Conservation (phyloP, 805 yeast species). For the Spathaspora passalidarum region DNA sequence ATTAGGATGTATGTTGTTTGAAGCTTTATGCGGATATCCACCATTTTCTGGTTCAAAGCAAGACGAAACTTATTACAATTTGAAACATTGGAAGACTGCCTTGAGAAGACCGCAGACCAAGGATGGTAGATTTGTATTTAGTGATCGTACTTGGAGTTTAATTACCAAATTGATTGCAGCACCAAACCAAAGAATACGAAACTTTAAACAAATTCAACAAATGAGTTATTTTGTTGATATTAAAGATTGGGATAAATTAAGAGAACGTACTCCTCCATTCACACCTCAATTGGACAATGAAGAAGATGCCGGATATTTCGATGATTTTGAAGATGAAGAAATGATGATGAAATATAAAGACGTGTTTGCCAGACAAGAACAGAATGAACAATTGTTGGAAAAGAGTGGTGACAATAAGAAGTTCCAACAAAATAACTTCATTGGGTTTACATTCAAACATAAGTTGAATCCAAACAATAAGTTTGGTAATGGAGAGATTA, state of each 20-base stretch:
- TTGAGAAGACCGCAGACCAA: slow-evolving; percentile 87
- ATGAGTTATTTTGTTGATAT: slow-evolving; percentile 84
- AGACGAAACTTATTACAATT: slow-evolving; percentile 91
- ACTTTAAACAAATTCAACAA: slow-evolving; percentile 75
- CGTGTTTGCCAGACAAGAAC: slow-evolving; percentile 87
- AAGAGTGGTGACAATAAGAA: slow-evolving; percentile 30
- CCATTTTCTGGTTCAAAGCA: slow-evolving; percentile 94
- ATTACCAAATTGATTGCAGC: slow-evolving; percentile 77
- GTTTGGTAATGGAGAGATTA: slow-evolving; percentile 36
- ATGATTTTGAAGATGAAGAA: slow-evolving; percentile 92
- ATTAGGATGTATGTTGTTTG: slow-evolving; percentile 94
- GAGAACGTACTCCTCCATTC: slow-evolving; percentile 83
- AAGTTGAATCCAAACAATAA: slow-evolving; percentile 57
- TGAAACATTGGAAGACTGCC: slow-evolving; percentile 89
- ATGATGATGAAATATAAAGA: slow-evolving; percentile 98
- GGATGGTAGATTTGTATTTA: slow-evolving; percentile 86
- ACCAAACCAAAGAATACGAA: slow-evolving; percentile 69
- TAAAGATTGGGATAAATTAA: slow-evolving; percentile 62
- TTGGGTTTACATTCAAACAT: slow-evolving; percentile 96
- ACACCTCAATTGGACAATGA: slow-evolving; percentile 96
- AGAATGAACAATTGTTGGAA: slow-evolving; percentile 77
- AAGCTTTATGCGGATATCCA: slow-evolving; percentile 93
- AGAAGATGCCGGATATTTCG: slow-evolving; percentile 98
- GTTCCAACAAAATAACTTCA: slow-evolving; percentile 57
- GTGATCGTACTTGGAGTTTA: slow-evolving; percentile 94